phyloP scores from a whole-genome alignment of 345 rosid species.

The Eucalyptus tenuipes region DNA sequence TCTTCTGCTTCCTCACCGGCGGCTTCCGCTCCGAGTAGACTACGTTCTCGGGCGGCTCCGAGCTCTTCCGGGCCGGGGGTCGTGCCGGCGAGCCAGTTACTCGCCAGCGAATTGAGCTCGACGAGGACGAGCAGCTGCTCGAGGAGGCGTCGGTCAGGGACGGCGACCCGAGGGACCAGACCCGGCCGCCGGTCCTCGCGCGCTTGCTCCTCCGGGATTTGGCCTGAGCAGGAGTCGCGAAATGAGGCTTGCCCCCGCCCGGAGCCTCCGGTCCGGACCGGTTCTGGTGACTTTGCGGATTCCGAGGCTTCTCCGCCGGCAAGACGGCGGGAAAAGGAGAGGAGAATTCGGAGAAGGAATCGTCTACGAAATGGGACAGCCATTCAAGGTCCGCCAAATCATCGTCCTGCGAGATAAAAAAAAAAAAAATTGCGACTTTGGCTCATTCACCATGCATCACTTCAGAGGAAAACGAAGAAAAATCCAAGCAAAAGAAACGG shows the following conservation, averaged over 20 bases:
- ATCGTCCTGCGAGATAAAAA: constrained; percentile 35
- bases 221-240: constrained; percentile 45
- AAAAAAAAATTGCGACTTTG: background rate
- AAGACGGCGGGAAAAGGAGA: constrained; percentile 26
- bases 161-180: constrained; percentile 55
- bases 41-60: background rate
- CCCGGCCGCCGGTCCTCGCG: constrained; percentile 32
- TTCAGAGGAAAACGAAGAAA: background rate
- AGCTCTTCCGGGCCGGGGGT: background rate
- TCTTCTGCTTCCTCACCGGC: constrained; percentile 22
- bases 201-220: constrained; percentile 90
- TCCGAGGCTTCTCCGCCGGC: constrained; percentile 9
- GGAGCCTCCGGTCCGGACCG: constrained; percentile 11
- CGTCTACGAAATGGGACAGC: constrained; percentile 85
- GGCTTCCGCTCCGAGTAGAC: constrained; percentile 1
- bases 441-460: background rate
- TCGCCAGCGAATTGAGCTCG: constrained; percentile 13
- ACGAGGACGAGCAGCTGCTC: constrained; percentile 25
- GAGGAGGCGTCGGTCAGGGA: constrained; percentile 37
- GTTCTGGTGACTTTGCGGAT: background rate
- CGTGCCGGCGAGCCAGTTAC: constrained; percentile 10
- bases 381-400: constrained; percentile 70
- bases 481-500: background rate
- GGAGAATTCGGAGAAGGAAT: constrained; percentile 52
- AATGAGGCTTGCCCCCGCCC: constrained; percentile 1